Base-by-base conservation (phyloP, 2,329 filamentous ascomycete species). In the Diaporthe vaccinii region DNA sequence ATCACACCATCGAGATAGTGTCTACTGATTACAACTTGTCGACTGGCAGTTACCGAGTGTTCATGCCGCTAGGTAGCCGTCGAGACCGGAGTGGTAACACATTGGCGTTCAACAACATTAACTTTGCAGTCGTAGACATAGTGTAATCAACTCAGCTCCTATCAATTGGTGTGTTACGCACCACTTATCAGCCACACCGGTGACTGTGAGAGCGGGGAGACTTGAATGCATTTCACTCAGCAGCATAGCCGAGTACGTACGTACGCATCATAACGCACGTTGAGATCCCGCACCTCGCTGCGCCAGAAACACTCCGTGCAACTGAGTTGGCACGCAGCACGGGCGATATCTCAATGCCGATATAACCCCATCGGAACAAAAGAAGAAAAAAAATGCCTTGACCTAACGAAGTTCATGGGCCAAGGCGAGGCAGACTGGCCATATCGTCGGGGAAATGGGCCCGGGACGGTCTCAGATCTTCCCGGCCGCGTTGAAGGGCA, bases 351-450 rank as follows among this genome's bases (percentile, higher is more conserved):
- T 28, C 46, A 34, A 55, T 36, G 46, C 65, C 65, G 49, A 69
- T 25, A 28, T 69, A 53, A 34, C 34, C 65, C 46, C 46, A 55
- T 12, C 15, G 22, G 51, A 12, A 34, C 34, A 34, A 34, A 34
- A 34, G 34, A 10, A 25, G 12, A 31, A 4, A 34, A 59, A 61
- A 39, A 55, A 39, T 22, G 49, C 46, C 65, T 34, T 69, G 65
- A 20, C 31, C 65, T 53, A 25, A 39, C 17, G 22, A 69, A 15
- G 31, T 69, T 69, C 4, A 55, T 69, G 65, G 46, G 65, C 65
- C 46, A 69, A 69, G 65, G 46, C 65, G 36, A 69, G 65, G 65
- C 65, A 69, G 65, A 69, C 65, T 69, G 46, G n/a, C 49, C 49
- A 41, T 31, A 20, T 55, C 46, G 65, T 20, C 49, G 65, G 65